These are phyloP conservation scores for Linnemannia schmuckeri DNA, from an alignment of 192 early-diverging fungal genomes.

Conservation along the genomic window DNA sequence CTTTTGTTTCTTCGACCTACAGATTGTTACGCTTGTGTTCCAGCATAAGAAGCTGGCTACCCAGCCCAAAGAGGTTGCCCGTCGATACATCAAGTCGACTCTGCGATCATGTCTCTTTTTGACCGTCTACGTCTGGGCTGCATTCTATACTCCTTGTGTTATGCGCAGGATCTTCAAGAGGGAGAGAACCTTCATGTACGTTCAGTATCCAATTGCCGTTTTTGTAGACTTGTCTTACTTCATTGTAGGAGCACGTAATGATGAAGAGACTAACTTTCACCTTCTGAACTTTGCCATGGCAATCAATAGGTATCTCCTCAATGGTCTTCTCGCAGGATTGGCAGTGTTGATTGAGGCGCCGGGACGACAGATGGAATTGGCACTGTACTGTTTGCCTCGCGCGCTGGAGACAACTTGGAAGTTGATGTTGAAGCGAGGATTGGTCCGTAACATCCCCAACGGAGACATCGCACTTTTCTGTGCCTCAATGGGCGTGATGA, in stretches of 20 bases:
- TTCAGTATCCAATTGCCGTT: constrained; percentile 4
- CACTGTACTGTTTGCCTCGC: constrained; percentile 86
- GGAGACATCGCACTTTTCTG: constrained; percentile 83
- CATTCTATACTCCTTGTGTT: constrained; percentile 67
- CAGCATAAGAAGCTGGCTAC: constrained; percentile 48
- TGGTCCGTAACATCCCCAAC: constrained; percentile 71
- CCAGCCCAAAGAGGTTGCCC: constrained; percentile 56
- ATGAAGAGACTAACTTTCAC: neutral
- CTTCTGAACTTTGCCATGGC: neutral
- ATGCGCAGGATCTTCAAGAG: constrained; percentile 62
- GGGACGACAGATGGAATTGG: constrained; percentile 81
- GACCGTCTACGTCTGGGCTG: constrained; percentile 62
- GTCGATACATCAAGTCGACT: constrained; percentile 66
- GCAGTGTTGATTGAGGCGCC: constrained; percentile 73
- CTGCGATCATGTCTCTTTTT: constrained; percentile 73
- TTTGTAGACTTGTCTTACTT: neutral
- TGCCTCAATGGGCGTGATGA: constrained; percentile 79
- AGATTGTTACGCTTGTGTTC: constrained; percentile 65
- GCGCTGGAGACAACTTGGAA: constrained; percentile 83
- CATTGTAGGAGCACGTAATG: neutral
- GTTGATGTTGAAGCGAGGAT: constrained; percentile 63
- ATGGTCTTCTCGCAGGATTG: constrained; percentile 68
- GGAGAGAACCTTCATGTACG: constrained; percentile 65
- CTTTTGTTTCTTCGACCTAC: neutral
- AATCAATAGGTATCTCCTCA: constrained; percentile 35